phyloP scores from a whole-genome alignment of 176 grass and related monocot species.

The Ananas comosus region DNA sequence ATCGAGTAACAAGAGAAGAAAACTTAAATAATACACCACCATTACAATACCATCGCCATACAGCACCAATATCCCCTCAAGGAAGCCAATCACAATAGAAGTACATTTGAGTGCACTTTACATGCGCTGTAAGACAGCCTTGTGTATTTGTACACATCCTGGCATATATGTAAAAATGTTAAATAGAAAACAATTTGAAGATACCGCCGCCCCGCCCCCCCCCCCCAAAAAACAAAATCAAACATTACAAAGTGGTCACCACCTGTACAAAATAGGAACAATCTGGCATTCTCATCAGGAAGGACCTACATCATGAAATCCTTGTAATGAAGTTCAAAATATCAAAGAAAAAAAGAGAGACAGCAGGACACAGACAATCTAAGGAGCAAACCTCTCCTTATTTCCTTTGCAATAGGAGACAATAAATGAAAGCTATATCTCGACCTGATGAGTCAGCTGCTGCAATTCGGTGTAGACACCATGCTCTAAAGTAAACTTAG shows the following conservation, averaged over 20 bases:
- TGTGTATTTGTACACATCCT: conserved; percentile 81
- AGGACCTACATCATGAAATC: conserved; percentile 50
- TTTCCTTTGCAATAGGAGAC: background rate
- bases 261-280: conserved; percentile 93
- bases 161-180: conserved; percentile 26
- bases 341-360: conserved; percentile 6
- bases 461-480: conserved; percentile 65
- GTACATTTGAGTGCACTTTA: conserved; percentile 78
- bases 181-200: conserved; percentile 17
- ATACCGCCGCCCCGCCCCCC: background rate
- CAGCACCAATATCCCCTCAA: conserved; percentile 84
- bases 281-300: conserved; percentile 95
- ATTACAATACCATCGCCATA: conserved; percentile 81
- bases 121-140: conserved; percentile 89
- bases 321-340: conserved; percentile 9
- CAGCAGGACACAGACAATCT: background rate
- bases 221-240: conserved; percentile 4
- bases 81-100: conserved; percentile 73
- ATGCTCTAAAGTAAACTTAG: conserved; percentile 87
- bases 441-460: conserved; percentile 96
- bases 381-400: too few species aligned
- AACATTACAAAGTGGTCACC: conserved; percentile 27
- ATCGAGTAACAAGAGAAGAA: background rate
- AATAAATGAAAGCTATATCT: conserved; percentile 21
- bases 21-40: background rate